Percentiles rank a stretch among this genome's conserved stretches.
phyloP scores from a whole-genome alignment of 2,329 filamentous ascomycete species.

The Colletotrichum sp. region DNA sequence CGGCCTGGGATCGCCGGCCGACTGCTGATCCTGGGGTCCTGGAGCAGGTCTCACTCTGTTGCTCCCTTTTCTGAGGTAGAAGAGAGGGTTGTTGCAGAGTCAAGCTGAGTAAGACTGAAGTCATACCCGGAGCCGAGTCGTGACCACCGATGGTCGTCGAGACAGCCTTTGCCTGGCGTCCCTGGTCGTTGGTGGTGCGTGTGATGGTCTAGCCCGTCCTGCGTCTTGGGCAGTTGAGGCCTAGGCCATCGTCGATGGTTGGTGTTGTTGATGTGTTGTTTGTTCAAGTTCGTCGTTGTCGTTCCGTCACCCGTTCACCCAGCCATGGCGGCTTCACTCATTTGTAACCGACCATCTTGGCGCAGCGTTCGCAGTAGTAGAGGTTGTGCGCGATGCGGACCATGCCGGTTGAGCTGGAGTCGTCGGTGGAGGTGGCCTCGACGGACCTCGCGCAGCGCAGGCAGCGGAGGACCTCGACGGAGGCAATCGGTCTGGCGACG shows the following conservation, averaged over 20 bases:
- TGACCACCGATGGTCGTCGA: background rate
- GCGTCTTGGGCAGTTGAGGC: background rate
- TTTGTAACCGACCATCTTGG: conserved; percentile 67
- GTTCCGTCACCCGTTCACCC: background rate
- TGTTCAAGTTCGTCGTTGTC: background rate
- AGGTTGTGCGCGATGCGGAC: conserved; percentile 68
- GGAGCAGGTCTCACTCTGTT: background rate
- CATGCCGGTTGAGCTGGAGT: conserved; percentile 64
- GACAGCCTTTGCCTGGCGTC: background rate
- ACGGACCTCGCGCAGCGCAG: conserved; percentile 65
- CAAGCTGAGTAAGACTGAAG: background rate
- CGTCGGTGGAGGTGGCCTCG: conserved; percentile 66
- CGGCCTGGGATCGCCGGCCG: background rate
- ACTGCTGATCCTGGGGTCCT: background rate
- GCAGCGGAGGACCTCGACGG: conserved; percentile 66
- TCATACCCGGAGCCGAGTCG: background rate
- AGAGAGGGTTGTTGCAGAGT: background rate
- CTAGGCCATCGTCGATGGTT: background rate
- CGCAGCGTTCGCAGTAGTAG: conserved; percentile 70
- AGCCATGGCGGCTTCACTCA: conserved; percentile 36
- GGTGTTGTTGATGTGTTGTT: background rate
- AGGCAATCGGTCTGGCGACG: conserved; percentile 48
- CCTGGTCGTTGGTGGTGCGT: background rate
- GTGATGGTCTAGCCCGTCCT: background rate
- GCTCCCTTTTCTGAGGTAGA: background rate